Percentiles rank a stretch among this genome's conserved stretches.
Evolutionary conservation across 2,329 filamentous ascomycete genomes (phyloP).

Genomic region (Fonsecaea multimorphosa): DNA sequence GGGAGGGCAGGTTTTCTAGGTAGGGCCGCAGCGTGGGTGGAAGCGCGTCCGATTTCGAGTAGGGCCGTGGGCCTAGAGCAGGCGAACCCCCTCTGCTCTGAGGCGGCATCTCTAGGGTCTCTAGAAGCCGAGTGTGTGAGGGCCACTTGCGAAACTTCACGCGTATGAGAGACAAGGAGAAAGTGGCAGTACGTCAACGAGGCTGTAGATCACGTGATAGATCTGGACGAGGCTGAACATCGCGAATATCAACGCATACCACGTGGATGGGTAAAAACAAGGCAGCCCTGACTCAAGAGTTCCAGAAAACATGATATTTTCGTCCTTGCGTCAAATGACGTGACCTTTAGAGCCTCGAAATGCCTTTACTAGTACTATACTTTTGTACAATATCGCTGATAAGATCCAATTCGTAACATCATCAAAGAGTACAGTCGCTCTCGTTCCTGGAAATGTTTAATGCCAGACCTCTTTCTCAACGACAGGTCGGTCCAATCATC

Average conservation of each 20-base stretch:
- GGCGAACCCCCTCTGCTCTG: constrained; percentile 36
- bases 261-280: background rate
- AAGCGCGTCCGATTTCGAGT: constrained; percentile 24
- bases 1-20: constrained; percentile 38
- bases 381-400: constrained; percentile 25
- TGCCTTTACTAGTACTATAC: constrained; percentile 8
- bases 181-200: background rate
- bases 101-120: constrained; percentile 30
- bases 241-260: background rate
- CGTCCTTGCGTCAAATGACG: background rate
- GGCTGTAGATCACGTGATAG: background rate
- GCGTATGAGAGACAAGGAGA: too few species aligned
- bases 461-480: background rate
- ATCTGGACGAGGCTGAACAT: background rate
- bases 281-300: background rate
- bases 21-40: constrained; percentile 36
- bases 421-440: constrained; percentile 16
- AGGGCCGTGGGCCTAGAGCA: constrained; percentile 18
- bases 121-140: background rate
- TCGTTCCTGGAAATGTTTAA: background rate
- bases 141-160: background rate
- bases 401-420: constrained; percentile 22
- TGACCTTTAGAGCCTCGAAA: background rate
- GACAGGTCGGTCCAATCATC: constrained; percentile 1
- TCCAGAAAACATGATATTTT: background rate